Evolutionary conservation across 2,329 filamentous ascomycete genomes (phyloP), one percentile per base, ranked within the genome.

Genomic region (Fusarium beomiforme): DNA sequence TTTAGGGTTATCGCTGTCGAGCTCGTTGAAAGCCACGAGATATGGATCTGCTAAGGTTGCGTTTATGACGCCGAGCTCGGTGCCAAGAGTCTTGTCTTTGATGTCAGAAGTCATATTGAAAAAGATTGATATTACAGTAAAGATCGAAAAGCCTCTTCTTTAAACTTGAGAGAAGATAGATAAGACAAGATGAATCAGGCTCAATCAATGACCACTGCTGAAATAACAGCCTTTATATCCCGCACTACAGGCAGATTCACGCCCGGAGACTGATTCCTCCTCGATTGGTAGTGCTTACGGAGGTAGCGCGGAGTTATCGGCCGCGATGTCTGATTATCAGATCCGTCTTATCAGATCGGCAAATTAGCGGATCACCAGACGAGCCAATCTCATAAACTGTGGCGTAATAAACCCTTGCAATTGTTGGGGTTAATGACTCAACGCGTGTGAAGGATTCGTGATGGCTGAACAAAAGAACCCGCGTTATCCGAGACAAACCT

Each of bases 1-100:
- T 31, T 78, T 75, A 3, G 82, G 83, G 31, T 84, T 82, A 0
- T 80, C 79, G 3, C 73, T 64, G 49, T 83, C 81, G 1, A 73
- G 67, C 4, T 76, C 67, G 26, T 77, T 53, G 36, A 82, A 78
- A 6, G 70, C 58, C 14, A 79, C 70, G 1, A 79, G 76, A 34
- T 70, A 77, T 1, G 69, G 69, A n/a, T 78, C 74, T 21, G 41
- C 6, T 2, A 51, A 33, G 14, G 33, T 34, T 34, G 12, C 33
- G 12, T 34, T 34, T 34, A 51, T 43, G 0, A 44, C 13, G 2
- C 37, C 39, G 6, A 69, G 64, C 17, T 69, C 68, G 16, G 58
- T 60, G 1, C 55, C 68, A 5, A 44, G 19, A 21, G 42, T 12
- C 1, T 36, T 24, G 4, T 21, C 36, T 13, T 71, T 71, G 7